phyloP scores from a whole-genome alignment of 108 stramenopile species.

The Aurantiochytrium sp. region DNA sequence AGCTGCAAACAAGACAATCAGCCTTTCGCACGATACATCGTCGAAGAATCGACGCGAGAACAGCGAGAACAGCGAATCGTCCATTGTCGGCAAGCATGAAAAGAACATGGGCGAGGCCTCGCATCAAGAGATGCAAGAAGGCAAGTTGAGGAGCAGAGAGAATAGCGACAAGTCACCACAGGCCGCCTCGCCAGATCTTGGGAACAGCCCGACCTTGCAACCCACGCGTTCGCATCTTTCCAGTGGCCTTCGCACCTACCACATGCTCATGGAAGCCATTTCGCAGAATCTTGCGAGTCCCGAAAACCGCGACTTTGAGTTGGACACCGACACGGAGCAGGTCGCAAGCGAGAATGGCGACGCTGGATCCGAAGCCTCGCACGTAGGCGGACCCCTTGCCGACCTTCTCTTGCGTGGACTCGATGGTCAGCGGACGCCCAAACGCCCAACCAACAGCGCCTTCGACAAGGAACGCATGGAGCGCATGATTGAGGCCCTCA shows the following conservation, averaged over 20 bases:
- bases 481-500: background rate
- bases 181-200: too few relatives aligned
- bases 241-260: background rate
- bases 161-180: too few relatives aligned
- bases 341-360: background rate
- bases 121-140: too few relatives aligned
- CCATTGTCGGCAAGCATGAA: too few relatives aligned
- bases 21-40: too few relatives aligned
- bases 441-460: background rate
- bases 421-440: background rate
- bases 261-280: background rate
- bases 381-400: background rate
- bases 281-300: background rate
- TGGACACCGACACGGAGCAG: background rate
- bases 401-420: background rate
- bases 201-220: background rate
- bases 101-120: too few relatives aligned
- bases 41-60: too few relatives aligned
- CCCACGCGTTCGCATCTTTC: background rate
- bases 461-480: background rate
- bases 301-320: background rate
- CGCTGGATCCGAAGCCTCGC: background rate
- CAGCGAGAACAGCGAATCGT: too few relatives aligned
- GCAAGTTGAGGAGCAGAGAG: too few relatives aligned
- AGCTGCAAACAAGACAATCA: too few relatives aligned